phyloP scores from a whole-genome alignment of 2,329 filamentous ascomycete species.

The Didymella sp. region DNA sequence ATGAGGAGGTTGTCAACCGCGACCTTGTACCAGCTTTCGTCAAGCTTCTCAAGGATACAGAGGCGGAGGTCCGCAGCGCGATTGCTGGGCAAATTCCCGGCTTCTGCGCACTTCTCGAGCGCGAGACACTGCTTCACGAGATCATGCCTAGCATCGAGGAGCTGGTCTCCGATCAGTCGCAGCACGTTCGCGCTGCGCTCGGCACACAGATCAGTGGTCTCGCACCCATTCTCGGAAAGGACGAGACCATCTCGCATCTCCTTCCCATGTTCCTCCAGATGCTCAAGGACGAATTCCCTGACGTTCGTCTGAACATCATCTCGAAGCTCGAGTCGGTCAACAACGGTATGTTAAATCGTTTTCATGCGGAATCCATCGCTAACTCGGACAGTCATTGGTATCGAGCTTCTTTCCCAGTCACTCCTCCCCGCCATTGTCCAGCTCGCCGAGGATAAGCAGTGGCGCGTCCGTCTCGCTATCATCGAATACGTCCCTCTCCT shows the following conservation, averaged over 20 bases:
- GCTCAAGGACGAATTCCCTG: slow-evolving; percentile 99
- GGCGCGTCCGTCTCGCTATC: slow-evolving; percentile 95
- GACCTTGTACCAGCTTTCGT: slow-evolving; percentile 97
- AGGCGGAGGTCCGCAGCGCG: slow-evolving; percentile 95
- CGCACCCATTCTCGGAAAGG: slow-evolving; percentile 95
- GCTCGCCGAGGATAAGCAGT: slow-evolving; percentile 98
- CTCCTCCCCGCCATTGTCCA: slow-evolving; percentile 97
- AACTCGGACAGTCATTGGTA: slow-evolving; percentile 79
- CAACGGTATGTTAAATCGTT: slow-evolving; percentile 81
- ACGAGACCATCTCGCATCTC: slow-evolving; percentile 96
- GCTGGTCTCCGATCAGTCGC: slow-evolving; percentile 91
- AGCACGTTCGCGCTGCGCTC: slow-evolving; percentile 93
- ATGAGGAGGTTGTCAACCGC: slow-evolving; percentile 92
- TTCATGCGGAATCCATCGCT: slow-evolving; percentile 18
- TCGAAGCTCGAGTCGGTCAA: slow-evolving; percentile 99
- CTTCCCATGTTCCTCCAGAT: slow-evolving; percentile 99
- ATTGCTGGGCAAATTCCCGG: slow-evolving; percentile 96
- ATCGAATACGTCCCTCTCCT: slow-evolving; percentile 99
- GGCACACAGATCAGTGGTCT: slow-evolving; percentile 97
- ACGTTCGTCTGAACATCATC: slow-evolving; percentile 97
- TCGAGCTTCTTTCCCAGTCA: slow-evolving; percentile 94
- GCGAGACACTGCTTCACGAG: slow-evolving; percentile 86
- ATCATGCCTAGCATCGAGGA: slow-evolving; percentile 98
- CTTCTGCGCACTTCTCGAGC: slow-evolving; percentile 90
- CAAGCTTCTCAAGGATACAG: slow-evolving; percentile 95